phyloP scores from a whole-genome alignment of 192 early-diverging fungal species.

The Pilobolus umbonatus region DNA sequence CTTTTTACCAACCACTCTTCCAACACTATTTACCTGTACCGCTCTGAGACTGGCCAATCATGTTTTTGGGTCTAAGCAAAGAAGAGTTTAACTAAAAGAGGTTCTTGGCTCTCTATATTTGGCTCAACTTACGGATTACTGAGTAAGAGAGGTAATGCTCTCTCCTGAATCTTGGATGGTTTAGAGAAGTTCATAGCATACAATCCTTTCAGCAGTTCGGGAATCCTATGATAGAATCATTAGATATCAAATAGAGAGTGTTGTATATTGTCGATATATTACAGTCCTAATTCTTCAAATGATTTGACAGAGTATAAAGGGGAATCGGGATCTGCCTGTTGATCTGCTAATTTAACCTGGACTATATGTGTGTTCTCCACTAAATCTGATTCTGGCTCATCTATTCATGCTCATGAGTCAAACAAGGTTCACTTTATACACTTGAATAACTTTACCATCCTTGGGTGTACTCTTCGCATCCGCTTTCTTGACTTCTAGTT shows the following conservation, averaged over 20 bases:
- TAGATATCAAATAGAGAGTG: background rate
- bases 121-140: conserved; percentile 62
- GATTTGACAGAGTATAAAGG: conserved; percentile 77
- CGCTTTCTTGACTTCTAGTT: too few relatives aligned
- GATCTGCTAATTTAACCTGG: conserved; percentile 49
- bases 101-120: background rate
- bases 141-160: conserved; percentile 85
- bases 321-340: conserved; percentile 66
- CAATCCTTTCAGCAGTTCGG: conserved; percentile 83
- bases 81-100: background rate
- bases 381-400: conserved; percentile 16
- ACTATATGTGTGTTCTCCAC: conserved; percentile 46
- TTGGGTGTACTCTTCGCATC: too few relatives aligned
- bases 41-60: conserved; percentile 98
- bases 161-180: conserved; percentile 96
- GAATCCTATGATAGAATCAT: conserved; percentile 44
- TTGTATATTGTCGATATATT: conserved; percentile 6
- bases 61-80: conserved; percentile 68
- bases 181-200: conserved; percentile 91
- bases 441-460: too few relatives aligned
- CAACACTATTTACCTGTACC: too few relatives aligned
- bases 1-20: background rate
- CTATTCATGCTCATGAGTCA: too few relatives aligned
- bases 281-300: conserved; percentile 73
- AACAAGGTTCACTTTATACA: too few relatives aligned